Conservation (phyloP, 495 filamentous ascomycete species). For the Diplogelasinospora grovesii region DNA sequence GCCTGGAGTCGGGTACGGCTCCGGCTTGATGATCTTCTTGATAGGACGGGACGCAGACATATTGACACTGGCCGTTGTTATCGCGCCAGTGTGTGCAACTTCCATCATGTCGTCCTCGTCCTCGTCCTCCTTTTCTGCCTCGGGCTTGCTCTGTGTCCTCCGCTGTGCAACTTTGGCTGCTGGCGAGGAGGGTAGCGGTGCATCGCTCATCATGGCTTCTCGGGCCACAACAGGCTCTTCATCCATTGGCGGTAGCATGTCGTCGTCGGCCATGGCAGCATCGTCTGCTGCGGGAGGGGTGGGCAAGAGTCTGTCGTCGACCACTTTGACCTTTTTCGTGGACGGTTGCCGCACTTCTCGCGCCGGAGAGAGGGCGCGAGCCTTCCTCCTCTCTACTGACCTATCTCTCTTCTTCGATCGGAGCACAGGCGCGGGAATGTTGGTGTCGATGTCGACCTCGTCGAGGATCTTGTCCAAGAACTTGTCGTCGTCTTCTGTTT, state of each 20-base stretch:
- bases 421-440: constrained; percentile 53
- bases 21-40: constrained; percentile 64
- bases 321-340: constrained; percentile 45
- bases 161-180: constrained; percentile 72
- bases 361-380: constrained; percentile 72
- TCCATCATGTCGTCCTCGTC: constrained; percentile 83
- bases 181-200: constrained; percentile 79
- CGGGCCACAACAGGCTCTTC: constrained; percentile 40
- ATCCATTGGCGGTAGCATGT: constrained; percentile 42
- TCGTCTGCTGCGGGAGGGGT: constrained; percentile 40
- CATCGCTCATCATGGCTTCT: constrained; percentile 72
- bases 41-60: constrained; percentile 75
- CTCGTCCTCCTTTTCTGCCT: constrained; percentile 58
- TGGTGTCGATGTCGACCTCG: constrained; percentile 86
- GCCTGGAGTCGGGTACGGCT: constrained; percentile 57
- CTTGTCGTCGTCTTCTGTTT: constrained; percentile 77
- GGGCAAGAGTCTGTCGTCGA: constrained; percentile 34
- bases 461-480: constrained; percentile 81
- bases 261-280: constrained; percentile 52
- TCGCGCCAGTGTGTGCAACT: constrained; percentile 67
- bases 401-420: constrained; percentile 58
- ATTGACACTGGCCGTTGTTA: constrained; percentile 67
- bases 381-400: constrained; percentile 67
- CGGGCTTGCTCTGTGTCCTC: constrained; percentile 59
- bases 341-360: constrained; percentile 35